Evolutionary conservation across 805 yeast genomes (phyloP), one percentile per base, ranked within the genome.

Genomic region (Yarrowia porcina): DNA sequence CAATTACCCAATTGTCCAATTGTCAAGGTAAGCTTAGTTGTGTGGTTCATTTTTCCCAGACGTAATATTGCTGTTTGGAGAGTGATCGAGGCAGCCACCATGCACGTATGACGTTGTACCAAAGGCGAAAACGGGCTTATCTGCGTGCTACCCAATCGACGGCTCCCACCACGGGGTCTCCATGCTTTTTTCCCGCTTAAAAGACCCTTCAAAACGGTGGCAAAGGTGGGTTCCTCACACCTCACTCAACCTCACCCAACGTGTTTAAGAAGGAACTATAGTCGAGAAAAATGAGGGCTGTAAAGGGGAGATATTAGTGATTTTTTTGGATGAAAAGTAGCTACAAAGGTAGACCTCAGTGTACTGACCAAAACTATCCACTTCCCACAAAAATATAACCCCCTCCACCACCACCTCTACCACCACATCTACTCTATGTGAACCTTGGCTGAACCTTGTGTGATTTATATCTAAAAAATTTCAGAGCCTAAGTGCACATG

Each of bases 401-500:
- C 28, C 4, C 8, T 25, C 28, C 28, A 25, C 28, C 4, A 25
- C 28, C 28, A 25, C 28, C 11, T n/a, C 15, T 4, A 5, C 41
- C 25, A 4, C 23, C 41, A 7, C 15, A 4, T 27, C 5, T 28
- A 45, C n/a, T 47, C 27, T 47, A 28, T 47, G 41, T 21, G n/a
- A 49, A 49, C 56, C 41, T 49, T 49, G 56, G 11, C 44, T 25
- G 27, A 52, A 52, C 59, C 59, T 52, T 52, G 59, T 52, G 13
- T 17, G 59, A 52, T 52, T 15, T 52, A 30, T 35, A 32, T 52
- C 59, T 52, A 52, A 52, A 52, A 52, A 52, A 52, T 52, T 52
- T 52, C 59, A 52, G 44, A 52, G 59, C 44, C 59, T 36, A 52
- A 52, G 44, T 36, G 44, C 44, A 52, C 44, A 36, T 52, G 59